A percentile compares a stretch with the other conserved stretches of the same genome.
These are phyloP conservation scores for Trichoderma asperellum DNA, from an alignment of 2,329 filamentous ascomycete genomes.

Conservation along the genomic window DNA sequence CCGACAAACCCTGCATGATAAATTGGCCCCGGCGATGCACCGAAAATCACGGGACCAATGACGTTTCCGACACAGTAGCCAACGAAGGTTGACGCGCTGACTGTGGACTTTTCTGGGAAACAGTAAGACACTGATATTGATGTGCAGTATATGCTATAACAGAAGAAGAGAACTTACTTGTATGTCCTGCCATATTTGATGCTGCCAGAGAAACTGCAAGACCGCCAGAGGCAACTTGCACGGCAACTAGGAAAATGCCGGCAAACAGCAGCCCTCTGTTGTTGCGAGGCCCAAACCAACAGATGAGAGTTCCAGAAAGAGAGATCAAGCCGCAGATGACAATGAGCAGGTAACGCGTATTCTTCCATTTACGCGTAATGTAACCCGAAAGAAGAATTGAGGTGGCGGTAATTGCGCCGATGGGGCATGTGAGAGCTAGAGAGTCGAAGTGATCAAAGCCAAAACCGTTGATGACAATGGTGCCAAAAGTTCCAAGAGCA, in stretches of 20 bases:
- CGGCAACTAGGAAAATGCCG: conserved; percentile 5
- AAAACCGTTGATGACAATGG: conserved; percentile 6
- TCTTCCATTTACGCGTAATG: conserved; percentile 8
- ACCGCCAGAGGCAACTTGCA: conserved; percentile 12
- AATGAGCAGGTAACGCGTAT: conserved; percentile 5
- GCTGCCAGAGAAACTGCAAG: conserved; percentile 12
- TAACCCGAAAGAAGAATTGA: not conserved
- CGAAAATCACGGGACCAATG: conserved; percentile 3
- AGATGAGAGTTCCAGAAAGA: conserved; percentile 3
- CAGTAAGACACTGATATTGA: not conserved
- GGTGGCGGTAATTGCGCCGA: conserved; percentile 11
- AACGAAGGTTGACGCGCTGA: conserved; percentile 14
- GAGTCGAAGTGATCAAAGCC: conserved; percentile 14
- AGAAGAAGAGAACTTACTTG: not conserved
- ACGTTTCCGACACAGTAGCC: conserved; percentile 15
- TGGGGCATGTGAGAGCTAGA: conserved; percentile 6
- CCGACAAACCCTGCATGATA: conserved; percentile 6
- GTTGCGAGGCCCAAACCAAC: conserved; percentile 3
- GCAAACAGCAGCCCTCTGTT: conserved; percentile 10
- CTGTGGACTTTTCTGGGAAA: not conserved
- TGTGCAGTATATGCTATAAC: not conserved
- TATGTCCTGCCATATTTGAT: conserved; percentile 16
- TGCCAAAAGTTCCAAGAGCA: conserved; percentile 13
- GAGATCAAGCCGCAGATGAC: conserved; percentile 7
- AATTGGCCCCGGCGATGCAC: not conserved